A percentile compares a stretch with the other conserved stretches of the same genome.
Conservation (phyloP, 129 eudicot genomes). For the Chrysanthemum lavandulifolium region DNA sequence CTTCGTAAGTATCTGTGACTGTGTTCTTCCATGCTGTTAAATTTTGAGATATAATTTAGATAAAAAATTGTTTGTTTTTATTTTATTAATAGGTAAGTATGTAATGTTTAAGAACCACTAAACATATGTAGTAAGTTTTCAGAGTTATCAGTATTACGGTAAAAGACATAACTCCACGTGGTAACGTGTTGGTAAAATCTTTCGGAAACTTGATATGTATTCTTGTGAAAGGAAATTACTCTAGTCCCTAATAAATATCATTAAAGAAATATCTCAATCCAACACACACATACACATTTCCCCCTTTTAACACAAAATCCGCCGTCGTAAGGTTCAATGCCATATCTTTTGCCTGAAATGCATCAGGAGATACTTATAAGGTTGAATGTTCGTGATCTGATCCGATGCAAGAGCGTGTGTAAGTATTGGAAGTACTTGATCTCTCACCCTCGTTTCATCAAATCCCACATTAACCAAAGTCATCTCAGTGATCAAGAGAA, state of each 20-base stretch:
- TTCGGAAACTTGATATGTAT: background rate
- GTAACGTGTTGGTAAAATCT: slow-evolving; percentile 11
- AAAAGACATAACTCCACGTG: slow-evolving; percentile 6
- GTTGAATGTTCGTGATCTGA: no score
- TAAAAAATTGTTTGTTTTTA: background rate
- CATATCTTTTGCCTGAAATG: background rate
- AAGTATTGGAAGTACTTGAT: no score
- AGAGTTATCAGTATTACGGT: background rate
- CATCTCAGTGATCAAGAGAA: no score
- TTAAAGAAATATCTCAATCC: slow-evolving; percentile 9
- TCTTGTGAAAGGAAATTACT: background rate
- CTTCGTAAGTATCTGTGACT: background rate
- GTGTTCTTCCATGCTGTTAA: background rate
- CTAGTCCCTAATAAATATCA: slow-evolving; percentile 2
- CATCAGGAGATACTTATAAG: background rate
- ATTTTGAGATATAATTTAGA: background rate
- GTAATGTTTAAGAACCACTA: no score
- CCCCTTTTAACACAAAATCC: background rate
- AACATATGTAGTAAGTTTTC: no score
- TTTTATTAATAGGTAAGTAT: background rate
- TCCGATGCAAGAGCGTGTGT: no score
- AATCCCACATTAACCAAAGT: no score
- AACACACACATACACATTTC: background rate
- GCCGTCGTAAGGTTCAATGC: slow-evolving; percentile 21
- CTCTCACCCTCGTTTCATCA: no score